A percentile compares a stretch with the other conserved stretches of the same genome.
Evolutionary conservation across 2,329 filamentous ascomycete genomes (phyloP).

Genomic region (Xylariaceae sp.): DNA sequence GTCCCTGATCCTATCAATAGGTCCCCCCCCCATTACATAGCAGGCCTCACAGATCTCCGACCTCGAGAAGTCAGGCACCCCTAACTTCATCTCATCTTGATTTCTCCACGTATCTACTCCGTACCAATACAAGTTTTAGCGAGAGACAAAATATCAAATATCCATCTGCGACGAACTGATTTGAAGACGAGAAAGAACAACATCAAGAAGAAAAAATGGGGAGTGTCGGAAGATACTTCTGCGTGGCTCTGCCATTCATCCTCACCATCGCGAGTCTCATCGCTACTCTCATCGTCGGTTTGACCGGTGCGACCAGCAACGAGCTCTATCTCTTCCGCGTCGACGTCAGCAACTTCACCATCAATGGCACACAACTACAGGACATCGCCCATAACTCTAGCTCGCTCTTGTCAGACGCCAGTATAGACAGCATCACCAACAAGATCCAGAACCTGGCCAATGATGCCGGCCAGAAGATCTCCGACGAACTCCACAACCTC

Average conservation of each 20-base stretch:
- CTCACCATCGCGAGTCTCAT: constrained; percentile 74
- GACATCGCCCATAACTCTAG: constrained; percentile 22
- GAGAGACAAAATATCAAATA: background rate
- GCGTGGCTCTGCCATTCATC: constrained; percentile 80
- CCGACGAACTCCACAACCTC: constrained; percentile 14
- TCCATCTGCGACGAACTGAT: constrained; percentile 5
- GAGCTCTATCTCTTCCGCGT: constrained; percentile 55
- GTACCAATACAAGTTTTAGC: background rate
- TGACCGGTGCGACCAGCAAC: constrained; percentile 53
- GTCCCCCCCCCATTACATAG: background rate
- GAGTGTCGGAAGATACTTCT: constrained; percentile 67
- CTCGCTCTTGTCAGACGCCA: constrained; percentile 10
- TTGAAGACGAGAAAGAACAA: background rate
- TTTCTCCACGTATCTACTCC: background rate
- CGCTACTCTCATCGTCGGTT: constrained; percentile 55
- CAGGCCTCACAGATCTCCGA: background rate
- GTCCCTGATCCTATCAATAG: background rate
- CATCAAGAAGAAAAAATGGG: constrained; percentile 38
- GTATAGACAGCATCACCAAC: constrained; percentile 4
- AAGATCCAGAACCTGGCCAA: background rate
- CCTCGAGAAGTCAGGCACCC: background rate
- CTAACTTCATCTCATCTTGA: background rate
- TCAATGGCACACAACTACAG: constrained; percentile 38
- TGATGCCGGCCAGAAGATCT: constrained; percentile 11
- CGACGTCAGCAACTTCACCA: constrained; percentile 56